Conservation (phyloP, 495 filamentous ascomycete species). For the Penicillium cosmopolitanum region DNA sequence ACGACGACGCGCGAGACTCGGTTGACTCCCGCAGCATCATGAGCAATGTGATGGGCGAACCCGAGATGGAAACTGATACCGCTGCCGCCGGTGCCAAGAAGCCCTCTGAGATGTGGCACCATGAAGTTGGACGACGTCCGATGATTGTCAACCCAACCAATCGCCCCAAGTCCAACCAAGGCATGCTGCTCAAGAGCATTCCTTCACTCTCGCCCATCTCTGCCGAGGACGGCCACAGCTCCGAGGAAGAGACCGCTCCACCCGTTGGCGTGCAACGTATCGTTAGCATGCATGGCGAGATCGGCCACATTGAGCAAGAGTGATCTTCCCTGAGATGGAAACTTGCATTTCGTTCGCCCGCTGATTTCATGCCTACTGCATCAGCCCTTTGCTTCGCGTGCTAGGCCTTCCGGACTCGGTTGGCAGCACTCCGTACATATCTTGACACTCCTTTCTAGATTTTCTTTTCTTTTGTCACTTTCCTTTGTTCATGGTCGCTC, state of each 20-base stretch:
- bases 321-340: constrained; percentile 4
- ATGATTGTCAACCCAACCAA: constrained; percentile 47
- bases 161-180: constrained; percentile 69
- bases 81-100: constrained; percentile 26
- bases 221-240: constrained; percentile 46
- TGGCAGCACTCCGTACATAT: constrained; percentile 26
- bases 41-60: constrained; percentile 45
- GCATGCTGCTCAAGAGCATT: constrained; percentile 65
- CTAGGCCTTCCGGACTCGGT: constrained; percentile 8
- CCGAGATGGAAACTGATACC: constrained; percentile 31
- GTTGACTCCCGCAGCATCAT: constrained; percentile 34
- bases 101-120: constrained; percentile 52
- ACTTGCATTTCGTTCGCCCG: not conserved
- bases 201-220: constrained; percentile 50
- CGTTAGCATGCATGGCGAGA: constrained; percentile 65
- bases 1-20: constrained; percentile 31
- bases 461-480: constrained; percentile 37
- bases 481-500: constrained; percentile 14
- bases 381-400: not conserved
- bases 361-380: not conserved
- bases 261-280: constrained; percentile 59
- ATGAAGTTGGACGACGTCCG: constrained; percentile 56
- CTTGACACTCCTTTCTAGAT: constrained; percentile 34
- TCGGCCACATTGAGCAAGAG: constrained; percentile 52
- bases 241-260: constrained; percentile 34